These are phyloP conservation scores for Pleurotus platypus DNA, from an alignment of 768 basidiomycete species.

Conservation along the genomic window DNA sequence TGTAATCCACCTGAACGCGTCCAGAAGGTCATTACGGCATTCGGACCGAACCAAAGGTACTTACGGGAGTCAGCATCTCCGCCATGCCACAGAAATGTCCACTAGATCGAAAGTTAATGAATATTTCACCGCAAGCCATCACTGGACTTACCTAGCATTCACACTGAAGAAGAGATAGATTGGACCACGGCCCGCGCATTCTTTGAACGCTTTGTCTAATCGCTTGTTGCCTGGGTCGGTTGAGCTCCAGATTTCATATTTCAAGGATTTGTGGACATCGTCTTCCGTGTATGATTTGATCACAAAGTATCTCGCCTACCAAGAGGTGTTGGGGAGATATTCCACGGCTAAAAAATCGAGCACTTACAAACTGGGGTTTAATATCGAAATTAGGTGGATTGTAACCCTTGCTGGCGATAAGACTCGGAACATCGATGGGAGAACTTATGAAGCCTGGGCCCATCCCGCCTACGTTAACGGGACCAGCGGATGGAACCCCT, in stretches of 20 bases:
- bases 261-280: slow-evolving; percentile 97
- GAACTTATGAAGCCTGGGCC: slow-evolving; percentile 49
- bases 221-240: slow-evolving; percentile 97
- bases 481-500: slow-evolving; percentile 40
- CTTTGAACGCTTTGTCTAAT: slow-evolving; percentile 96
- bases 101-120: slow-evolving; percentile 31
- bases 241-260: slow-evolving; percentile 97
- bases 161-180: slow-evolving; percentile 99
- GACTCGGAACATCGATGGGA: slow-evolving; percentile 81
- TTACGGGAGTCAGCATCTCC: slow-evolving; percentile 91
- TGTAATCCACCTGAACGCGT: slow-evolving; percentile 74
- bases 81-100: slow-evolving; percentile 99
- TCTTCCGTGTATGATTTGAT: slow-evolving; percentile 99
- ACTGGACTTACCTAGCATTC: slow-evolving; percentile 65
- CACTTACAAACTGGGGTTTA: slow-evolving; percentile 70
- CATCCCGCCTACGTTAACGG: slow-evolving; percentile 33
- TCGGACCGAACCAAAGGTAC: slow-evolving; percentile 15
- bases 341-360: no score
- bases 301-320: slow-evolving; percentile 87
- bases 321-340: background rate
- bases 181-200: slow-evolving; percentile 85
- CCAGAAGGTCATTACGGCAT: background rate
- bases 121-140: background rate
- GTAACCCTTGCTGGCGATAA: slow-evolving; percentile 87
- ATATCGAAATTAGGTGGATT: slow-evolving; percentile 85